These are phyloP conservation scores for Penicillium capsulatum DNA, from an alignment of 2,329 filamentous ascomycete species.

Conservation along the genomic window DNA sequence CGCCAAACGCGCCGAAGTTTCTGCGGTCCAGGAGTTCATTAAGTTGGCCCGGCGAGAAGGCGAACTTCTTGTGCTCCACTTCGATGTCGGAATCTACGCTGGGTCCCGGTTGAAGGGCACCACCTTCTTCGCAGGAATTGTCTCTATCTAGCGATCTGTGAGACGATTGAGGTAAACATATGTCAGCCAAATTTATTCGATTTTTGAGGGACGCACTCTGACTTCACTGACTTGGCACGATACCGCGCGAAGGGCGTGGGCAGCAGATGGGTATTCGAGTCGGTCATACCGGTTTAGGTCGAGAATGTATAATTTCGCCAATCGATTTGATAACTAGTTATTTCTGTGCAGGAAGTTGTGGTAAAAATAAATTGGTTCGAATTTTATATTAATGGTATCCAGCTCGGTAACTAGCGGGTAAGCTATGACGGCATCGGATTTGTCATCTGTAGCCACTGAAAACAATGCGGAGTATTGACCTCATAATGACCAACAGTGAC, in stretches of 20 bases:
- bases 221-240: conserved; percentile 62
- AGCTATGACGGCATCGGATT: too few species aligned
- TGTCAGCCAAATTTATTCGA: conserved; percentile 51
- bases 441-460: too few species aligned
- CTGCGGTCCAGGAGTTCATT: conserved; percentile 78
- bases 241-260: conserved; percentile 61
- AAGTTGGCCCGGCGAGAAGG: conserved; percentile 67
- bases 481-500: too few species aligned
- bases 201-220: conserved; percentile 53
- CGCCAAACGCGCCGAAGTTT: conserved; percentile 68
- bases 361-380: too few species aligned
- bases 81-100: conserved; percentile 67
- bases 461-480: too few species aligned
- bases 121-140: conserved; percentile 55
- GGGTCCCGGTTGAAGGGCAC: conserved; percentile 64
- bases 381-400: too few species aligned
- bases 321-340: too few species aligned
- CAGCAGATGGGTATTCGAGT: conserved; percentile 54
- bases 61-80: conserved; percentile 65
- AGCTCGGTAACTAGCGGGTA: too few species aligned
- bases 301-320: conserved; percentile 66
- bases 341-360: too few species aligned
- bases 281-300: conserved; percentile 51
- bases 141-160: conserved; percentile 42
- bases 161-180: conserved; percentile 48